Evolutionary conservation across 208 protist species (phyloP).

Genomic region (Wallacemonas rigidus): DNA sequence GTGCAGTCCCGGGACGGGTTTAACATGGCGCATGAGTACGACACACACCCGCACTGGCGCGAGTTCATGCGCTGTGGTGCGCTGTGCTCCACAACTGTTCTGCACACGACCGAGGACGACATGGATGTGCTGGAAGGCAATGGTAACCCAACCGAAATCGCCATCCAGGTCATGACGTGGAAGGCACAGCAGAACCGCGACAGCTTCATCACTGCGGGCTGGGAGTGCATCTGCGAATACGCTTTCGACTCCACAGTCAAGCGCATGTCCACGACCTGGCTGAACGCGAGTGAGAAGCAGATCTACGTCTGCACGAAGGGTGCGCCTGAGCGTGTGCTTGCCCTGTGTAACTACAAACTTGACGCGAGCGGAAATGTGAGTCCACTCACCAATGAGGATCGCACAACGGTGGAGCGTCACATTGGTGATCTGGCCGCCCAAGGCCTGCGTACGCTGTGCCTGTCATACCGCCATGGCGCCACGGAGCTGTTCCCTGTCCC

Average conservation of each 20-base stretch:
- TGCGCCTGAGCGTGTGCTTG: conserved; percentile 84
- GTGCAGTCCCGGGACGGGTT: conserved; percentile 39
- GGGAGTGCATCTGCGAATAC: conserved; percentile 83
- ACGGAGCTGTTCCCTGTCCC: conserved; percentile 37
- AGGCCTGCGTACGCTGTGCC: conserved; percentile 67
- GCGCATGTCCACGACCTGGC: conserved; percentile 85
- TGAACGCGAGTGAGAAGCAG: conserved; percentile 50
- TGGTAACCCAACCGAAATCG: conserved; percentile 89
- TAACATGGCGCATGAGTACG: conserved; percentile 42
- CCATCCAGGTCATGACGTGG: conserved; percentile 91
- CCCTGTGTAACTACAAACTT: conserved; percentile 63
- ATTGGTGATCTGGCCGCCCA: conserved; percentile 66
- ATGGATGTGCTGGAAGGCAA: conserved; percentile 64
- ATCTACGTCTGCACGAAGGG: conserved; percentile 89
- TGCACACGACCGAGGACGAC: conserved; percentile 65
- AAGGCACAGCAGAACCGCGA: conserved; percentile 76
- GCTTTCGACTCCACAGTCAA: conserved; percentile 89
- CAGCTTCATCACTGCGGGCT: conserved; percentile 65
- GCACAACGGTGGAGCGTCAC: conserved; percentile 41
- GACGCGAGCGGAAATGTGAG: conserved; percentile 39
- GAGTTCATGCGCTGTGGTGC: conserved; percentile 81
- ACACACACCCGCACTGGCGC: conserved; percentile 48
- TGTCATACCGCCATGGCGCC: conserved; percentile 55
- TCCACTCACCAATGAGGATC: conserved; percentile 43
- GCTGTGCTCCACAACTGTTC: conserved; percentile 74